A percentile compares a stretch with the other conserved stretches of the same genome.
phyloP scores from a whole-genome alignment of 139 green algal genomes.

The Cymbomonas tetramitiformis region DNA sequence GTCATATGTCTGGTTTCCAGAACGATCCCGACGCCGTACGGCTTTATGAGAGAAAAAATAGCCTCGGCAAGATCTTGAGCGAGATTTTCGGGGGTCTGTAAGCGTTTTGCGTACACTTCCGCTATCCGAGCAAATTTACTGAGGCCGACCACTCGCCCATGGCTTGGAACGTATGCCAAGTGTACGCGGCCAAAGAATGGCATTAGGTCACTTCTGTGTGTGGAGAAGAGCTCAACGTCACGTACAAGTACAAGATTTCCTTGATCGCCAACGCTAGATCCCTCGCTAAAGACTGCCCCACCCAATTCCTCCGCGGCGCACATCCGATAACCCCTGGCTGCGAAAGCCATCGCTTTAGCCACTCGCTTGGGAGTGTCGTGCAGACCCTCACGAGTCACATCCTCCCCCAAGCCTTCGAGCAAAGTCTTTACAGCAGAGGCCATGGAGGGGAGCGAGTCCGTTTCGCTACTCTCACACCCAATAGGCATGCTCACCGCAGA shows the following conservation, averaged over 20 bases:
- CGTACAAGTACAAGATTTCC: conserved; percentile 77
- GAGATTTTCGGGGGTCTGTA: conserved; percentile 35
- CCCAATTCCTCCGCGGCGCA: conserved; percentile 15
- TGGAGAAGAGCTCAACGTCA: conserved; percentile 80
- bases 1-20: conserved; percentile 73
- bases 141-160: conserved; percentile 26
- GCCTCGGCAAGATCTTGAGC: conserved; percentile 20
- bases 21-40: conserved; percentile 45
- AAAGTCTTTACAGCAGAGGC: too few species aligned
- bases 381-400: conserved; percentile 58
- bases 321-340: conserved; percentile 33
- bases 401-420: conserved; percentile 59
- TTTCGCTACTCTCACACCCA: too few species aligned
- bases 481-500: too few species aligned
- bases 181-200: conserved; percentile 79
- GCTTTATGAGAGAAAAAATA: conserved; percentile 11
- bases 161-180: conserved; percentile 82
- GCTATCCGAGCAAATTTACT: conserved; percentile 59
- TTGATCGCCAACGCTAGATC: too few species aligned
- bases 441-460: too few species aligned
- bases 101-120: conserved; percentile 42
- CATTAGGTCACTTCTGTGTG: conserved; percentile 53
- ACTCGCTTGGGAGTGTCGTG: conserved; percentile 76
- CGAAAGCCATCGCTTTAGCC: conserved; percentile 71
- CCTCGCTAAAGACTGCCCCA: conserved; percentile 28